Evolutionary conservation across 352 stramenopile genomes (phyloP), one percentile per base, ranked within the genome.

Genomic region (Globisporangium parvum): DNA sequence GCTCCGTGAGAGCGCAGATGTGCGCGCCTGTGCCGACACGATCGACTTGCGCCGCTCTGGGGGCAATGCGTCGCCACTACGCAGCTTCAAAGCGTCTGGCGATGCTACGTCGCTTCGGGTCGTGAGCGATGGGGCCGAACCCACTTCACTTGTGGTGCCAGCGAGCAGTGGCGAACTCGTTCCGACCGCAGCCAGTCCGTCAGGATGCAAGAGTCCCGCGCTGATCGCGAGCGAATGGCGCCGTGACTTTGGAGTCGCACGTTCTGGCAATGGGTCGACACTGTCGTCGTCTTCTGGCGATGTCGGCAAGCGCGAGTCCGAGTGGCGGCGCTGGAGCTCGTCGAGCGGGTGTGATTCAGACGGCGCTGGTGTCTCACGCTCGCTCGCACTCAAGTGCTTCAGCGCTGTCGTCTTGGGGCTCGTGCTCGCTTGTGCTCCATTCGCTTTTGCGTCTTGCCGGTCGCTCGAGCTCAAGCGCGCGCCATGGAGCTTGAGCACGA

Each of bases 401-500:
- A 31, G n/a, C 11, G 44, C 20, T 23, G 23, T 14, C 8, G 17
- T 18, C n/a, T 21, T 53, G 18, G 26, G 47, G 20, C 18, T 40
- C 31, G 26, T n/a, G 31, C 6, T 42, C 28, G 47, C 26, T 28
- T 28, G 26, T 5, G 26, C 26, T 28, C 26, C 26, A 28, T 28
- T 28, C 26, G 26, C 21, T 24, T 37, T 45, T 23, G 23, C 6
- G 44, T 33, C n/a, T n/a, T 20, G 46, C n/a, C n/a, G 46, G 20
- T 33, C 40, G 6, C 11, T 45, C 18, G 44, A 59, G 26, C 44
- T 23, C n/a, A 39, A 42, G 14, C 6, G 51, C 24, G 35, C 54
- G 58, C 57, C 55, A 42, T 70, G 60, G 6, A 59, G 47, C 41
- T 70, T 69, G 44, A 82, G 60, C 54, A 76, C 58, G 42, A 82